A percentile compares a stretch with the other conserved stretches of the same genome.
phyloP scores from a whole-genome alignment of 768 basidiomycete species.

The Leucosporidium creatinivorum region DNA sequence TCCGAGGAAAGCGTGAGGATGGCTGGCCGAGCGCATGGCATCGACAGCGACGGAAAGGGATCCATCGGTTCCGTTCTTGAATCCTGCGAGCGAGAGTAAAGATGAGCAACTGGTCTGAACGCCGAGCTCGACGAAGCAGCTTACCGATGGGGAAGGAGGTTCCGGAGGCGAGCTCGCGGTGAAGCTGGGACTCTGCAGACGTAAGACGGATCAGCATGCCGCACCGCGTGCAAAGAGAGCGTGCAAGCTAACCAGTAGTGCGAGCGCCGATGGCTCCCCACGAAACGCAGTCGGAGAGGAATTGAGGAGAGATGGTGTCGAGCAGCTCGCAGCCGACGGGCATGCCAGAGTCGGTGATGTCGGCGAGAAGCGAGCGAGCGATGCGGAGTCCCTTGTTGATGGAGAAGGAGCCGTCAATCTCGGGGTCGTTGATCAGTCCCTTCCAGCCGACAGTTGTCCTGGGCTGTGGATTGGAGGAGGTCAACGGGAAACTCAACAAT shows the following conservation, averaged over 20 bases:
- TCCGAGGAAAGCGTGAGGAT: constrained; percentile 93
- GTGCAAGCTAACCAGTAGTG: constrained; percentile 53
- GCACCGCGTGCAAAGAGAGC: too few relatives aligned
- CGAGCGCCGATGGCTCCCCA: constrained; percentile 97
- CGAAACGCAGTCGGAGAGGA: constrained; percentile 53
- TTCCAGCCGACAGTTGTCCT: constrained; percentile 86
- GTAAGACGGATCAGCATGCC: not conserved
- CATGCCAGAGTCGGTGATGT: constrained; percentile 79
- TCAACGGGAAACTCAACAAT: not conserved
- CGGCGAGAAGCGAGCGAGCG: constrained; percentile 80
- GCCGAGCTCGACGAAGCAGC: not conserved
- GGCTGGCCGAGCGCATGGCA: constrained; percentile 84
- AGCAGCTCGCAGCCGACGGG: constrained; percentile 93
- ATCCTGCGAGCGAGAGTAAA: constrained; percentile 49
- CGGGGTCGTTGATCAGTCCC: constrained; percentile 72
- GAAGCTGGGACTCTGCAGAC: constrained; percentile 72
- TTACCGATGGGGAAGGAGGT: constrained; percentile 82
- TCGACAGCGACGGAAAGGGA: constrained; percentile 81
- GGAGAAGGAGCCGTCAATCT: constrained; percentile 86
- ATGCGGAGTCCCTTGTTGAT: constrained; percentile 95
- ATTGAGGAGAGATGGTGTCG: constrained; percentile 51
- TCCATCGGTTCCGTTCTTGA: constrained; percentile 99
- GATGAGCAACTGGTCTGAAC: not conserved
- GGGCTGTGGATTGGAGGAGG: constrained; percentile 56
- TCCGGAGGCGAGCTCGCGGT: constrained; percentile 91